Base-by-base conservation (phyloP, 169 alveolate genomes). In the Plasmodium blacklocki region DNA sequence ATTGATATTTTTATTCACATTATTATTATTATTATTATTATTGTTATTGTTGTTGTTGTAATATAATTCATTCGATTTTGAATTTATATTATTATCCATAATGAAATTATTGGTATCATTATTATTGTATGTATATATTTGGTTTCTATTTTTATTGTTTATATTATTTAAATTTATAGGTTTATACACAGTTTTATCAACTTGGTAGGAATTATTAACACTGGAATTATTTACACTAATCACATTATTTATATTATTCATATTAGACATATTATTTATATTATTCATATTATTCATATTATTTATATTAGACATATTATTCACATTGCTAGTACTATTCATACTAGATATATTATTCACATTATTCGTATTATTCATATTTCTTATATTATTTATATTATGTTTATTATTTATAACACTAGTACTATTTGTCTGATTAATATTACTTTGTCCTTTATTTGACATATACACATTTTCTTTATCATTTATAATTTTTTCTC, bases 401-500 rank as follows among this genome's bases (percentile, higher is more conserved):
- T 4, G n/a, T 5, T 9, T n/a, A 26, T 26, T 60, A 60, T 60
- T 26, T n/a, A 21, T 29, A 4, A 54, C 29, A 18, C 68, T 18
- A 14, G 49, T 19, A 47, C 21, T 58, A 26, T 29, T 60, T 52
- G 14, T 67, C 15, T 70, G 71, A 29, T 49, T 80, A 29, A 80
- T 29, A 26, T 49, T 67, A 63, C 43, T 80, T 23, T 56, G 70
- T 54, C 59, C 73, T 45, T 80, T 80, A 43, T 68, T 9, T 49
- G 80, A 43, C 9, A 80, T 56, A 18, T 54, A 68, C 64, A 80
- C 26, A 29, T 68, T 49, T 12, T 80, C 83, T 12, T 67, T 80
- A 39, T 80, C 76, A 62, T 68, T 80, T 72, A 80, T 19, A 54
- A 66, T 67, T 19, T 80, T 80, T 39, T 80, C 90, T 56, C 72